A percentile compares a stretch with the other conserved stretches of the same genome.
Conservation (phyloP, 139 green algal species). For the Astrephomene gubernaculifera region DNA sequence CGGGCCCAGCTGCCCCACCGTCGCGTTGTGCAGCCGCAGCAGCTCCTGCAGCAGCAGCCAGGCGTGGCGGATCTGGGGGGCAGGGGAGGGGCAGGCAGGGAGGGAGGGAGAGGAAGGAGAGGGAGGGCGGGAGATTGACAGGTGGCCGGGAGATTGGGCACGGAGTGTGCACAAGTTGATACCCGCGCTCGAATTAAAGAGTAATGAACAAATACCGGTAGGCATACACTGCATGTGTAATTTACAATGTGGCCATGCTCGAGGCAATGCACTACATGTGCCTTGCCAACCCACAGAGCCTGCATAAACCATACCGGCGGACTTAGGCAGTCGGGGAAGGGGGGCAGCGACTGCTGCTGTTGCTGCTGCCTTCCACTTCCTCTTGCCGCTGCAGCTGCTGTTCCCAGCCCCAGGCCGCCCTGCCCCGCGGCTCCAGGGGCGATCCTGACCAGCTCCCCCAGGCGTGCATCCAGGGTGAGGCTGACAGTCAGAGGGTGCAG, state of each 20-base stretch:
- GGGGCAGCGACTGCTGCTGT: background rate
- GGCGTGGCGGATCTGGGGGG: constrained; percentile 7
- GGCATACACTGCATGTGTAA: too few relatives aligned
- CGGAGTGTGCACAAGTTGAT: too few relatives aligned
- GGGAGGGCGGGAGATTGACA: background rate
- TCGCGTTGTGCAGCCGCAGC: constrained; percentile 19
- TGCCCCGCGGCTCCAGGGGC: too few relatives aligned
- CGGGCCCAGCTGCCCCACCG: constrained; percentile 3
- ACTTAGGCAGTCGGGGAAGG: constrained; percentile 38
- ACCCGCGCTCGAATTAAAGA: too few relatives aligned
- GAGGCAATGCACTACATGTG: too few relatives aligned
- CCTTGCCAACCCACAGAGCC: too few relatives aligned
- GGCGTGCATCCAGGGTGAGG: constrained; percentile 3
- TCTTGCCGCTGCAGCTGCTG: background rate
- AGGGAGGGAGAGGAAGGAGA: background rate
- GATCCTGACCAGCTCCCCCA: background rate
- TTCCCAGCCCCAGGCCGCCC: too few relatives aligned
- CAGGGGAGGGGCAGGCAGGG: background rate
- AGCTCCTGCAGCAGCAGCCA: constrained; percentile 34
- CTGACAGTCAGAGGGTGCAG: background rate
- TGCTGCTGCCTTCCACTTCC: background rate
- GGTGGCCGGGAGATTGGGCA: too few relatives aligned
- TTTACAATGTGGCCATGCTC: too few relatives aligned
- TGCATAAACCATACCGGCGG: constrained; percentile 13
- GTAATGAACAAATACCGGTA: too few relatives aligned